Evolutionary conservation across 2,329 filamentous ascomycete species (phyloP).

Genomic region (Fulvia fulva): DNA sequence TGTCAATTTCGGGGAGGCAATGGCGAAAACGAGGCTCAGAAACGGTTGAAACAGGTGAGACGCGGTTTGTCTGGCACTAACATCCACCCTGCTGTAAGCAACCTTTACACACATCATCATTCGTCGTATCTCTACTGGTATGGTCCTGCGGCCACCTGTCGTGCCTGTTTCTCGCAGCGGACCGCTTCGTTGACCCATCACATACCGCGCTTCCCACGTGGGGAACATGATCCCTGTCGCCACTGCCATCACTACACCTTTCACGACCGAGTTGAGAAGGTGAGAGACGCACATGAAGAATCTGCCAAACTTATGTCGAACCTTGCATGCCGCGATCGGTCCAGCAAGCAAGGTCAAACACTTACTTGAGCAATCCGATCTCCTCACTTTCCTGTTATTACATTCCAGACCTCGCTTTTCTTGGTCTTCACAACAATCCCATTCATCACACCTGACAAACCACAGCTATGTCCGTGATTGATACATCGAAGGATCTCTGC

Average conservation of each 20-base stretch:
- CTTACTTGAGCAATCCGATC: neutral
- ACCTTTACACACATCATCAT: neutral
- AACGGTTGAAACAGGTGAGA: neutral
- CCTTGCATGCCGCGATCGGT: neutral
- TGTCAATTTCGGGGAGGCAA: too few species aligned
- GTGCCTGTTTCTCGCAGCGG: neutral
- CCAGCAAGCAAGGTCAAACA: neutral
- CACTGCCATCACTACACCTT: neutral
- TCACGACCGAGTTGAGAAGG: neutral
- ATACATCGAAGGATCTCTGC: constrained; percentile 67
- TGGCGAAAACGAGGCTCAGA: too few species aligned
- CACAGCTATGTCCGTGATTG: constrained; percentile 61
- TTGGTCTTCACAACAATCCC: neutral
- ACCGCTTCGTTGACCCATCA: neutral
- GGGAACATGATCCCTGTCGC: neutral
- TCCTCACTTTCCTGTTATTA: neutral
- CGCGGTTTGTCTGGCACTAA: neutral
- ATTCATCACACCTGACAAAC: neutral
- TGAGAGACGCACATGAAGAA: neutral
- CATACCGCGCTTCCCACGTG: neutral
- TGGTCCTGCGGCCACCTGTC: neutral
- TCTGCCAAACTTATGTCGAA: neutral
- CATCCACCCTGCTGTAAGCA: neutral
- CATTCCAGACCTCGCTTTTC: neutral
- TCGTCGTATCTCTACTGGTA: neutral